Evolutionary conservation across 2,329 filamentous ascomycete genomes (phyloP), one percentile per base, ranked within the genome.

Genomic region (Chrysoporthe deuterocubensis): DNA sequence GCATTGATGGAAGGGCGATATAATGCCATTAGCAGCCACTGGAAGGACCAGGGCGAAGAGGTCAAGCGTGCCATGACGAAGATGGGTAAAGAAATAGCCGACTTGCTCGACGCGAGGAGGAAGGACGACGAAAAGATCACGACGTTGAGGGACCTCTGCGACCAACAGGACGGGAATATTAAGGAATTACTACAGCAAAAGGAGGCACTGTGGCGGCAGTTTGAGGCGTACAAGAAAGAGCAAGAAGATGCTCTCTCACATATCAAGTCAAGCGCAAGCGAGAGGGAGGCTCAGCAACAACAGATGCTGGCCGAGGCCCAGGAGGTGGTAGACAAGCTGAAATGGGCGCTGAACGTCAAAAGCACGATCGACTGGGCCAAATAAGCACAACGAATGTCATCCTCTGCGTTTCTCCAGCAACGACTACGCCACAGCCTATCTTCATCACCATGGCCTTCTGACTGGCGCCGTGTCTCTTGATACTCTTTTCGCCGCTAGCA

Each of bases 131-230:
- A 86, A 74, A 88, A 85, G 78, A 89, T 91, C 72, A 83, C 81
- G 69, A 88, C 86, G 43, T 81, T 93, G 62, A 84, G 88, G 63
- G 88, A 92, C 68, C 83, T 94, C 43, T 90, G 88, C 75, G 90
- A 93, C 71, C 91, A 94, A 78, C 89, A 93, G 75, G 86, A 91
- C 71, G 84, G 85, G 73, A 91, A 92, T 73, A 85, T 92, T 68
- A 85, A 86, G 67, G 82, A 87, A 68, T 80, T 90, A 34, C 79
- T 80, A 67, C 82, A 84, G 61, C 85, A 91, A 73, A 91, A 92
- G 73, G 84, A 87, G 40, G 85, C 85, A 18, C 88, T 93, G 68
- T 78, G 79, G 18, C 79, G 79, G 59, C 80, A 87, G 71, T 92
- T 91, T 78, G 86, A 88, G 61, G 81, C 81, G 59, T 92, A 93